Conservation (phyloP, 192 early-diverging fungal species). For the Backusella luteola region DNA sequence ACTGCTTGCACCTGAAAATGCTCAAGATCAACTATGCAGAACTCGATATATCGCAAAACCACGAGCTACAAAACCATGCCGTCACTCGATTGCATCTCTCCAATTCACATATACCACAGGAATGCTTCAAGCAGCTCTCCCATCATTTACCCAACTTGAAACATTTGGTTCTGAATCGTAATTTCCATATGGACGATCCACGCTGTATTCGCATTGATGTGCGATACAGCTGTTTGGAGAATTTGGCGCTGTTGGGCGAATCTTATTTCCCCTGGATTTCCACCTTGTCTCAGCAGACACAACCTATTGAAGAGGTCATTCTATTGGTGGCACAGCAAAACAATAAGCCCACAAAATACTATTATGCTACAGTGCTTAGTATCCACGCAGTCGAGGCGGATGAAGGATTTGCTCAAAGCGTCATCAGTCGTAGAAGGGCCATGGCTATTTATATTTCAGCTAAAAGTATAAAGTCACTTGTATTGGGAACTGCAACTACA, state of each 20-base stretch:
- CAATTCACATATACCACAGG: background rate
- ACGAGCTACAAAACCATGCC: background rate
- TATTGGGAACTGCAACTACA: background rate
- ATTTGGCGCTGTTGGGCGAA: background rate
- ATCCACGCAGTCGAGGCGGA: background rate
- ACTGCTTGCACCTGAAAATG: background rate
- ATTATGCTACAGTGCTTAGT: background rate
- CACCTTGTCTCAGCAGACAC: background rate
- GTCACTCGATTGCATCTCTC: background rate
- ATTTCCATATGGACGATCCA: background rate
- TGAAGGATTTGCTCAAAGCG: background rate
- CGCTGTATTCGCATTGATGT: background rate
- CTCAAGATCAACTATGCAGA: constrained; percentile 4
- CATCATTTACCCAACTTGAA: background rate
- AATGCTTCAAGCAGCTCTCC: background rate
- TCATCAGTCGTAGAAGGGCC: background rate
- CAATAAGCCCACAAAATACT: background rate
- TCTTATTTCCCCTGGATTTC: constrained; percentile 4
- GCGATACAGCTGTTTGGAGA: background rate
- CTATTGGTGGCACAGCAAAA: background rate
- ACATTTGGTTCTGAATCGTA: background rate
- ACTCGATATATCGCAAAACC: background rate
- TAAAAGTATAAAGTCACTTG: background rate
- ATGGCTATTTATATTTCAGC: background rate
- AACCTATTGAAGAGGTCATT: background rate